These are phyloP conservation scores for Colletotrichum scovillei DNA, from an alignment of 2,329 filamentous ascomycete genomes.

Conservation along the genomic window DNA sequence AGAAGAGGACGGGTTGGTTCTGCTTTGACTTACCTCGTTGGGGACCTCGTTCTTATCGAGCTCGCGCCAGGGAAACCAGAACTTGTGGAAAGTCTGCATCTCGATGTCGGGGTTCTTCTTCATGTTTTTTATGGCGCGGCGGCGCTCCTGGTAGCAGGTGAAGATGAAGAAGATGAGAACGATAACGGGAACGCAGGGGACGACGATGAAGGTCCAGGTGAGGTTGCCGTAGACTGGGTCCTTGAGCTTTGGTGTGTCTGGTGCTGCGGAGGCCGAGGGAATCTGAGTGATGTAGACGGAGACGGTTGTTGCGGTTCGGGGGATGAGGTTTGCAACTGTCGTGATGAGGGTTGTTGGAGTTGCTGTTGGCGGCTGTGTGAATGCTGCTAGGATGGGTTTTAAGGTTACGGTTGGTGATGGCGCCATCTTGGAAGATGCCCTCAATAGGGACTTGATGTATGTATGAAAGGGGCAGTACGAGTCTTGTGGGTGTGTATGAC, in stretches of 20 bases:
- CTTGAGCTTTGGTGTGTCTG: background rate
- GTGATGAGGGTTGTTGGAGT: background rate
- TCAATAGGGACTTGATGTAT: background rate
- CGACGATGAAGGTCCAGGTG: constrained; percentile 21
- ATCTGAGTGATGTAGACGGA: background rate
- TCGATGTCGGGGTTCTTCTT: constrained; percentile 22
- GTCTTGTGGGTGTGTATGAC: background rate
- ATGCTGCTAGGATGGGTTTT: background rate
- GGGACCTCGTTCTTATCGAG: constrained; percentile 23
- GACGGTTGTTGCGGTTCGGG: background rate
- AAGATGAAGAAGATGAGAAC: background rate
- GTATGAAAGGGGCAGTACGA: background rate
- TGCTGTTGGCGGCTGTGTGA: background rate
- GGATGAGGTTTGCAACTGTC: background rate
- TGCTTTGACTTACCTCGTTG: constrained; percentile 20
- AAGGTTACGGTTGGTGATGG: background rate
- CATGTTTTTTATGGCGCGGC: background rate
- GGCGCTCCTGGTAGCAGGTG: constrained; percentile 9
- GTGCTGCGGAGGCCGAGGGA: background rate
- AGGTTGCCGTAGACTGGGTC: constrained; percentile 23
- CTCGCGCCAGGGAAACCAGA: constrained; percentile 36
- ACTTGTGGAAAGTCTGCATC: constrained; percentile 21
- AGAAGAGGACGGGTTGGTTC: background rate
- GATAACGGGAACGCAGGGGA: constrained; percentile 21
- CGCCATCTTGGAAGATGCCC: background rate